Conservation (phyloP, 2,329 filamentous ascomycete genomes). For the Zalaria sp. region DNA sequence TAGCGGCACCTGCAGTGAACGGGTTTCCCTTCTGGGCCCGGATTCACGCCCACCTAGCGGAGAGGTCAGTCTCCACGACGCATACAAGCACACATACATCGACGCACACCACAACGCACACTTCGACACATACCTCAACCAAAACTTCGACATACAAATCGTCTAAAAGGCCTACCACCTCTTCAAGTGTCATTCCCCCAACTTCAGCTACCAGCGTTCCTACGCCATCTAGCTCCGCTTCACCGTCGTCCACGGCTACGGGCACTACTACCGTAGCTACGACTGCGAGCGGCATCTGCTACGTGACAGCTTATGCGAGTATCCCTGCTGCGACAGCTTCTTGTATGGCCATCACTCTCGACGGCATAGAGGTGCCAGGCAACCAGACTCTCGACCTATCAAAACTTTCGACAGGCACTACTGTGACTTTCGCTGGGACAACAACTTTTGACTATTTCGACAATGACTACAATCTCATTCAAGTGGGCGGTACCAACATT, state of each 20-base stretch:
- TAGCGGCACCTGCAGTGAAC: too few relatives aligned
- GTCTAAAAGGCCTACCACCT: background rate
- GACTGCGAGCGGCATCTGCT: background rate
- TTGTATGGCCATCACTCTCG: slow-evolving; percentile 28
- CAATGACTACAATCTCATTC: slow-evolving; percentile 23
- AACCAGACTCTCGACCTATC: slow-evolving; percentile 26
- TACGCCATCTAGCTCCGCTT: background rate
- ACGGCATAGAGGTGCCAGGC: slow-evolving; percentile 24
- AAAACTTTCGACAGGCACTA: slow-evolving; percentile 25
- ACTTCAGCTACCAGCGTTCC: background rate
- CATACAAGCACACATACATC: background rate
- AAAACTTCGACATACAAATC: background rate
- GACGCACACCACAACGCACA: background rate
- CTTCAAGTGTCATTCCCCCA: background rate
- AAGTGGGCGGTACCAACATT: slow-evolving; percentile 24
- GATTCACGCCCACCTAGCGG: too few relatives aligned
- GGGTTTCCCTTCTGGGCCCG: too few relatives aligned
- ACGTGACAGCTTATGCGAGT: slow-evolving; percentile 2
- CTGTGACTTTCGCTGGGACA: slow-evolving; percentile 26
- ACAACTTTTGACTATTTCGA: slow-evolving; percentile 26
- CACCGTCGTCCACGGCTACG: background rate
- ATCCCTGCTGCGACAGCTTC: slow-evolving; percentile 19
- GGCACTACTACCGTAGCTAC: background rate
- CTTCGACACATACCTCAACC: background rate
- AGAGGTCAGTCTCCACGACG: background rate